Percentiles rank a stretch among this genome's conserved stretches.
Conservation (phyloP, 2,329 filamentous ascomycete species). For the Dryadomyces sulphureus region DNA sequence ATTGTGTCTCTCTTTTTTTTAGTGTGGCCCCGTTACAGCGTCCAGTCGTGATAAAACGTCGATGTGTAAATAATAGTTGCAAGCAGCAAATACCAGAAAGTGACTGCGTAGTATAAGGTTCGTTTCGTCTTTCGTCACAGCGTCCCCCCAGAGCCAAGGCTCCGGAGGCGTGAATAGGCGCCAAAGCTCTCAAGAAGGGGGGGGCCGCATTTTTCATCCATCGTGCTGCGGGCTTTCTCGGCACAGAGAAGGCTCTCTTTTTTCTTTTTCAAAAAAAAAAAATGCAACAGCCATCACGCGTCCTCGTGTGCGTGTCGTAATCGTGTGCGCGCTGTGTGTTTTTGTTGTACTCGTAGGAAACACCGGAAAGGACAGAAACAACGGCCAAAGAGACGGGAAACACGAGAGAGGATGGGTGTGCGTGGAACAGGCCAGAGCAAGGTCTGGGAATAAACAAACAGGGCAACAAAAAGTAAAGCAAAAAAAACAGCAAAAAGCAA, state of each 20-base stretch:
- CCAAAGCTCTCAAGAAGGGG: background rate
- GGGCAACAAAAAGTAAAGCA: background rate
- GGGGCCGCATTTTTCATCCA: background rate
- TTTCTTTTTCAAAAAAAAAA: background rate
- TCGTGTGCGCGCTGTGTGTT: no score
- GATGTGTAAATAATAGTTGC: constrained; percentile 3
- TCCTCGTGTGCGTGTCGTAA: constrained; percentile 2
- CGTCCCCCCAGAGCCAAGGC: background rate
- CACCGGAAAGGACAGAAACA: background rate
- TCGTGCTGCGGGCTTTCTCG: constrained; percentile 1
- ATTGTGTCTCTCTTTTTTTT: constrained; percentile 4
- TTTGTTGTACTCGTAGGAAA: no score
- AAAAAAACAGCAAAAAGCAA: background rate
- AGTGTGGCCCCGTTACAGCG: constrained; percentile 4
- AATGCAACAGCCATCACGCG: background rate
- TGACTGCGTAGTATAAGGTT: constrained; percentile 2
- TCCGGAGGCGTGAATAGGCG: background rate
- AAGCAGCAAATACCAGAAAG: background rate
- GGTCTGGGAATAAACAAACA: no score
- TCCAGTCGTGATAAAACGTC: constrained; percentile 8
- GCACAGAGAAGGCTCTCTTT: background rate
- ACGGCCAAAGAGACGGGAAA: background rate
- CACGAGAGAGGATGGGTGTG: background rate
- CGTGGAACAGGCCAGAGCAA: background rate
- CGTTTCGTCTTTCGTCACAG: constrained; percentile 5